Conservation (phyloP, 306 rosid species). For the Glycine latifolia region DNA sequence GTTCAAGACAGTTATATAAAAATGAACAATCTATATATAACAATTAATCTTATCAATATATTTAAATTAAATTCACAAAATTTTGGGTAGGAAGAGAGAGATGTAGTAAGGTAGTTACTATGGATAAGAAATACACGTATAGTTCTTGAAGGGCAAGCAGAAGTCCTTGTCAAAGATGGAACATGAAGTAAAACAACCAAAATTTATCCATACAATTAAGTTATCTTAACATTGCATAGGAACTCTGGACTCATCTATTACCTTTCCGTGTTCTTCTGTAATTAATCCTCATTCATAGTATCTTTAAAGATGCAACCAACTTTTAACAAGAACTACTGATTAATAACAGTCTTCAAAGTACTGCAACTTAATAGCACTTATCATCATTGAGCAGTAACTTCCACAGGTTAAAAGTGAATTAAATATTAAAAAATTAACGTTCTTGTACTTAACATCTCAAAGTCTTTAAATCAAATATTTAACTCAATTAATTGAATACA, state of each 20-base stretch:
- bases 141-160: slow-evolving; percentile 50
- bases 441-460: slow-evolving; percentile 37
- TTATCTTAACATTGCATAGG: slow-evolving; percentile 13
- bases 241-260: not conserved
- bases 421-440: slow-evolving; percentile 7
- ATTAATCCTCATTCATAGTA: slow-evolving; percentile 34
- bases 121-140: slow-evolving; percentile 59
- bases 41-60: not conserved
- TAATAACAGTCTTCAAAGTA: slow-evolving; percentile 33
- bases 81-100: not conserved
- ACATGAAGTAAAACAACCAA: slow-evolving; percentile 30
- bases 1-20: too few relatives aligned
- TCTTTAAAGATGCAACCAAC: slow-evolving; percentile 30
- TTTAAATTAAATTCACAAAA: not conserved
- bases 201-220: slow-evolving; percentile 39
- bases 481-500: too few relatives aligned
- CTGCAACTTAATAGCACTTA: slow-evolving; percentile 10
- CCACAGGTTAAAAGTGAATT: slow-evolving; percentile 22
- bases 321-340: slow-evolving; percentile 26
- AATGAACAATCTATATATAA: not conserved
- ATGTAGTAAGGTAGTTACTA: slow-evolving; percentile 39
- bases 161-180: slow-evolving; percentile 44
- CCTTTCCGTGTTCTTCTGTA: not conserved
- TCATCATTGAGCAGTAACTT: slow-evolving; percentile 30
- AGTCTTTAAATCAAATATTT: slow-evolving; percentile 9